Conservation (phyloP, 768 basidiomycete species). For the Cystofilobasidium capitatum region DNA sequence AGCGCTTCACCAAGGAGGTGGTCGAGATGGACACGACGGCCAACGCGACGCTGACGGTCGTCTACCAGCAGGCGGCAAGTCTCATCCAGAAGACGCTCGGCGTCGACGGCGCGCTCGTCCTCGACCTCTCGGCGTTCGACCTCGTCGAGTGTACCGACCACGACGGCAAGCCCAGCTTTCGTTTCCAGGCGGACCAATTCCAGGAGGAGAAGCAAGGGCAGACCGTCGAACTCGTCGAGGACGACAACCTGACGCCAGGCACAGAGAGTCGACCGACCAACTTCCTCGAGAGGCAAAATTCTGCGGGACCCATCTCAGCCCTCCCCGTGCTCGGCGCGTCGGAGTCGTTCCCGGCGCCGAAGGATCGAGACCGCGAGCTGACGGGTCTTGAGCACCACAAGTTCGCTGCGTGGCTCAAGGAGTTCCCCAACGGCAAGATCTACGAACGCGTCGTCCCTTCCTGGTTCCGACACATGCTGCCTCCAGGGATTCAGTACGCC, state of each 20-base stretch:
- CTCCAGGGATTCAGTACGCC: constrained; percentile 69
- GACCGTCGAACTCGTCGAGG: neutral
- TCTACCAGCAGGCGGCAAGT: constrained; percentile 82
- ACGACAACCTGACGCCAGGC: constrained; percentile 12
- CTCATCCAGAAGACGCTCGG: constrained; percentile 83
- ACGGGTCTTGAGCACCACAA: constrained; percentile 62
- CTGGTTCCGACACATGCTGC: constrained; percentile 74
- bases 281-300: constrained; percentile 26
- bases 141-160: constrained; percentile 57
- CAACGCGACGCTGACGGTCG: constrained; percentile 63
- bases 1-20: constrained; percentile 87
- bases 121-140: constrained; percentile 87
- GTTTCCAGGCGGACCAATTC: constrained; percentile 41
- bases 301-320: constrained; percentile 30
- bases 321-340: constrained; percentile 37
- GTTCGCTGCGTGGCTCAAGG: constrained; percentile 65
- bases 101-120: constrained; percentile 80
- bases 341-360: constrained; percentile 18
- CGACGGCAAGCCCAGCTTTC: constrained; percentile 43
- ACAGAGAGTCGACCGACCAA: constrained; percentile 26
- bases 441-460: constrained; percentile 76
- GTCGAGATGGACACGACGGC: constrained; percentile 63
- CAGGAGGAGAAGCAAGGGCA: neutral
- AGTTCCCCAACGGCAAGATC: constrained; percentile 74
- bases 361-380: constrained; percentile 44